phyloP scores from a whole-genome alignment of 768 basidiomycete species.

The Hericium erinaceus region DNA sequence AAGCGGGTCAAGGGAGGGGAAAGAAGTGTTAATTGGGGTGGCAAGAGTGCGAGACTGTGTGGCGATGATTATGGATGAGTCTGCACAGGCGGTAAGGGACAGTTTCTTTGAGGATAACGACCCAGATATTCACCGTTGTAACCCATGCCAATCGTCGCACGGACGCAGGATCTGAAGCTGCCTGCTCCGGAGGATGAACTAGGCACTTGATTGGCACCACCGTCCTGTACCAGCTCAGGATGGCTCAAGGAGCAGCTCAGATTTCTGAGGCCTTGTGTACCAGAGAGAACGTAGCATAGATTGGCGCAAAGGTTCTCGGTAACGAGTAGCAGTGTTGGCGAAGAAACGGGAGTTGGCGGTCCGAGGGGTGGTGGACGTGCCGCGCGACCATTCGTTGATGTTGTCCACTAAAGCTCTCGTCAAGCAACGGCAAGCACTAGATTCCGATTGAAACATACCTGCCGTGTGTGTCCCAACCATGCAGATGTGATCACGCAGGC shows the following conservation, averaged over 20 bases:
- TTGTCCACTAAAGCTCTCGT: conserved; percentile 6
- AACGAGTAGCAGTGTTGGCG: conserved; percentile 8
- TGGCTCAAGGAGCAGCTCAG: conserved; percentile 11
- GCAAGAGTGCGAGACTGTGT: conserved; percentile 8
- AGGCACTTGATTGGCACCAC: not conserved
- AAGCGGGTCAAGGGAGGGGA: conserved; percentile 1
- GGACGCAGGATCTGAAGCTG: conserved; percentile 5
- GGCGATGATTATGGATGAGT: conserved; percentile 12
- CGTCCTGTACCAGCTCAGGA: conserved; percentile 7
- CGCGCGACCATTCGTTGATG: not conserved
- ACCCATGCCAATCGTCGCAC: conserved; percentile 11
- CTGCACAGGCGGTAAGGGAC: not conserved
- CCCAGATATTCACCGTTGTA: conserved; percentile 6
- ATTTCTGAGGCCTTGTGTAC: conserved; percentile 1
- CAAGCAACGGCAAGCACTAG: no score
- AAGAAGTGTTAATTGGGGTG: conserved; percentile 1
- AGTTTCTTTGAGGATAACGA: not conserved
- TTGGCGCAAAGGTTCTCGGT: conserved; percentile 10
- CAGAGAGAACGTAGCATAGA: conserved; percentile 1
- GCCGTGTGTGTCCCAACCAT: conserved; percentile 54
- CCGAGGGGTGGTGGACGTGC: conserved; percentile 13
- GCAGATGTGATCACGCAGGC: conserved; percentile 51
- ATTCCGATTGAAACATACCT: conserved; percentile 31
- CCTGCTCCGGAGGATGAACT: not conserved
- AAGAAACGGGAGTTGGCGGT: conserved; percentile 5